Conservation (phyloP, 2,329 filamentous ascomycete species). For the Verticillium albo-atrum region DNA sequence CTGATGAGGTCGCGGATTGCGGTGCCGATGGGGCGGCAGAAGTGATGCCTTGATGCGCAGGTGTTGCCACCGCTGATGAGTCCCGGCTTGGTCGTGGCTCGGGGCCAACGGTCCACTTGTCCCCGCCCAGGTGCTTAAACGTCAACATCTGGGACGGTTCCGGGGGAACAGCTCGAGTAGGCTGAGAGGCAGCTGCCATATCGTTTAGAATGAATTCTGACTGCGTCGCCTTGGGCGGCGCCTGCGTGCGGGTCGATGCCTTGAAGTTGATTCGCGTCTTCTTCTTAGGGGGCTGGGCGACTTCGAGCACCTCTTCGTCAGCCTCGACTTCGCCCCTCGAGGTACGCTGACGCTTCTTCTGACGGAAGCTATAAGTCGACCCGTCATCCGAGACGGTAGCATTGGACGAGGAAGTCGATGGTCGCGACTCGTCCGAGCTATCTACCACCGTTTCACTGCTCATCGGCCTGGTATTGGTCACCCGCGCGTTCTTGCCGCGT, state of each 20-base stretch:
- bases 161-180: background rate
- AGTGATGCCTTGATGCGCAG: background rate
- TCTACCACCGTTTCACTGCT: constrained; percentile 1
- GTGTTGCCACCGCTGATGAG: constrained; percentile 9
- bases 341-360: constrained; percentile 45
- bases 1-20: constrained; percentile 9
- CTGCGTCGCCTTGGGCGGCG: background rate
- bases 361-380: constrained; percentile 10
- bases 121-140: constrained; percentile 8
- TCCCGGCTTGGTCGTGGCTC: constrained; percentile 3
- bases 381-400: constrained; percentile 28
- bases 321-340: constrained; percentile 46
- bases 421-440: constrained; percentile 42
- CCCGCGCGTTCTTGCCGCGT: constrained; percentile 2
- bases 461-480: background rate
- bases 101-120: constrained; percentile 6
- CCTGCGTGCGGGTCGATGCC: constrained; percentile 4
- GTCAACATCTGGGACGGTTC: constrained; percentile 1
- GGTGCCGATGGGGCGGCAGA: constrained; percentile 9
- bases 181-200: background rate
- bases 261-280: constrained; percentile 11
- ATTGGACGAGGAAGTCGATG: constrained; percentile 49
- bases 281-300: constrained; percentile 32
- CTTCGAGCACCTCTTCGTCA: constrained; percentile 28
- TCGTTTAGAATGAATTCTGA: constrained; percentile 7